Base-by-base conservation (phyloP, 2,329 filamentous ascomycete genomes). In the Ophiostoma quercus region DNA sequence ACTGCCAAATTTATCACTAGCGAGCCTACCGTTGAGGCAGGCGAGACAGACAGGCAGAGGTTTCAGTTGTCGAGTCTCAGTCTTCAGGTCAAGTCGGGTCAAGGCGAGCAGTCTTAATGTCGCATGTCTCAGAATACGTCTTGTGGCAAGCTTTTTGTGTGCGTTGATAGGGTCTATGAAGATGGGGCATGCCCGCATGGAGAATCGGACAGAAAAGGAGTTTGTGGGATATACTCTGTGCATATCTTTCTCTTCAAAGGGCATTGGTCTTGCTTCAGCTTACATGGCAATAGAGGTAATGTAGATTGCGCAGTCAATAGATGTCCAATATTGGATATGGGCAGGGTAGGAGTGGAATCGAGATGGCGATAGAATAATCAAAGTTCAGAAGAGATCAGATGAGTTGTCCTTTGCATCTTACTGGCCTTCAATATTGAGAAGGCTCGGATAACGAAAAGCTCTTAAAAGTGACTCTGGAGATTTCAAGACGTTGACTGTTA, bases 1-100 rank as follows among this genome's bases (percentile, higher is more conserved):
- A n/a, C 43, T 47, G 43, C 43, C 43, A 47, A 8, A 47, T 47
- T 47, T 47, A 47, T 47, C 16, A 47, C 43, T n/a, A 47, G 43
- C 16, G 19, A n/a, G 4, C 5, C 43, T 19, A 9, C 65, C 41
- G 39, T 47, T 67, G n/a, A 25, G 25, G 43, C 16, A 47, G 16
- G 43, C 43, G 60, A 29, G 60, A 63, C 32, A 37, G 60, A 57
- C 51, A 12, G 51, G 51, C n/a, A 22, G 22, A 57, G n/a, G 51
- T 57, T 25, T 57, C 51, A 57, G n/a, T 57, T 47, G 43, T 47
- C 19, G 43, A n/a, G 43, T 25, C 51, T 57, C 51, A 25, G 9
- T 57, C 22, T 25, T 57, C 51, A 57, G 51, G 51, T 57, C 51
- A 57, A 57, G 51, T 57, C n/a, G 51, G 51, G 51, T 57, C 22